Evolutionary conservation across 176 grass and related monocot genomes (phyloP).

Genomic region (maize (Zea mays)): DNA sequence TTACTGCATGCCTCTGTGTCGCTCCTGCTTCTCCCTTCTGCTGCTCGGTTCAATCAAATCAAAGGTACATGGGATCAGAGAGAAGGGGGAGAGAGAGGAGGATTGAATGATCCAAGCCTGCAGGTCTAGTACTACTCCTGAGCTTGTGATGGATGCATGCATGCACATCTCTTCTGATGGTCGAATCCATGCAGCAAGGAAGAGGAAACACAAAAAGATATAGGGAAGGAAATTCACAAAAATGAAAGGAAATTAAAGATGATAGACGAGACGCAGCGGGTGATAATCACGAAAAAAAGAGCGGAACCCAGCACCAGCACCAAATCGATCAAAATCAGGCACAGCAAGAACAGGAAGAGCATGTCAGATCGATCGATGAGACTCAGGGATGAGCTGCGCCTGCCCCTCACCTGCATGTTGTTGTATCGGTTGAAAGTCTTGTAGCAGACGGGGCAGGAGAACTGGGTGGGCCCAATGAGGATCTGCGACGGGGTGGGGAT

Average conservation of each 20-base stretch:
- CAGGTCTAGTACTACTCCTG: neutral
- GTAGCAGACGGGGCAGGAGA: slow-evolving; percentile 82
- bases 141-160: slow-evolving; percentile 10
- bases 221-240: neutral
- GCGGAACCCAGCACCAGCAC: neutral
- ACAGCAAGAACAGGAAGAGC: neutral
- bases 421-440: slow-evolving; percentile 95
- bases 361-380: neutral
- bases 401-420: slow-evolving; percentile 75
- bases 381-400: neutral
- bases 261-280: neutral
- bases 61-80: slow-evolving; percentile 8
- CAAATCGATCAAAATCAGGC: slow-evolving; percentile 15
- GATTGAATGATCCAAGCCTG: neutral
- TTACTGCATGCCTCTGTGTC: slow-evolving; percentile 37
- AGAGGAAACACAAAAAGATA: neutral
- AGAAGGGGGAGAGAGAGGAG: neutral
- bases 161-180: neutral
- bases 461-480: slow-evolving; percentile 88
- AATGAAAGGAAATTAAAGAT: neutral
- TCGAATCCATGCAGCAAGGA: neutral
- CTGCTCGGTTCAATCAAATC: slow-evolving; percentile 54
- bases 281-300: neutral
- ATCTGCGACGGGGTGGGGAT: slow-evolving; percentile 88
- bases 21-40: neutral